Percentiles rank a stretch among this genome's conserved stretches.
Conservation (phyloP, 176 grass and related monocot species). For the Elymus sibiricus region DNA sequence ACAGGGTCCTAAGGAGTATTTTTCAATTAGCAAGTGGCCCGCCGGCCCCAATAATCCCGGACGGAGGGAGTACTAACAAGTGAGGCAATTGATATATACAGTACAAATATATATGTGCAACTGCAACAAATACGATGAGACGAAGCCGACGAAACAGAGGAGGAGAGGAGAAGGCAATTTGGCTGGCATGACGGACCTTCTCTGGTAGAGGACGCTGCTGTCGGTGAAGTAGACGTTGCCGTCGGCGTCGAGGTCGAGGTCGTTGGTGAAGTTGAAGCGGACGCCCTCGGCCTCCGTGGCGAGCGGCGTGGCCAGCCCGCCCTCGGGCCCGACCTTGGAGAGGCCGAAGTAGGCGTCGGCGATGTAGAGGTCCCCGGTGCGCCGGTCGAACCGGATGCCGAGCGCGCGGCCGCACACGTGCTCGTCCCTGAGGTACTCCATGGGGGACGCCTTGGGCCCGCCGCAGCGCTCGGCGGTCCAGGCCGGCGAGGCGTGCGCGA, state of each 20-base stretch:
- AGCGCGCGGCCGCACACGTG: constrained; percentile 90
- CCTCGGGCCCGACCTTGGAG: constrained; percentile 84
- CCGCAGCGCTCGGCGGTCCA: constrained; percentile 65
- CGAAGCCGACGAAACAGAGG: background rate
- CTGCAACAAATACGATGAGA: background rate
- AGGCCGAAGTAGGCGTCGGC: constrained; percentile 88
- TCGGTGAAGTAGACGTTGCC: constrained; percentile 91
- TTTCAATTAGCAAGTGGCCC: background rate
- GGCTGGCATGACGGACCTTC: constrained; percentile 47
- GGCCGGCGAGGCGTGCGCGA: constrained; percentile 74
- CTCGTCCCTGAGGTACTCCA: constrained; percentile 80
- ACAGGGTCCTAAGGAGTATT: background rate
- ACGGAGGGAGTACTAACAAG: no score
- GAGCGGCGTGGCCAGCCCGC: constrained; percentile 69
- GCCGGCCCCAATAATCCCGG: no score
- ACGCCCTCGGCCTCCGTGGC: constrained; percentile 82
- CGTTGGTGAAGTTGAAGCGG: constrained; percentile 88
- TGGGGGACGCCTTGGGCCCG: constrained; percentile 57
- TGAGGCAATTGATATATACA: background rate
- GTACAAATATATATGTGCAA: background rate
- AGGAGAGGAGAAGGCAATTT: background rate
- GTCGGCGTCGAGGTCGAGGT: constrained; percentile 79
- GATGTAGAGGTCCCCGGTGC: constrained; percentile 80
- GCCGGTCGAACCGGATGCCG: constrained; percentile 71
- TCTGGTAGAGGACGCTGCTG: constrained; percentile 80